Evolutionary conservation across 2,329 filamentous ascomycete genomes (phyloP), one percentile per base, ranked within the genome.

Genomic region (Alternaria sp.): DNA sequence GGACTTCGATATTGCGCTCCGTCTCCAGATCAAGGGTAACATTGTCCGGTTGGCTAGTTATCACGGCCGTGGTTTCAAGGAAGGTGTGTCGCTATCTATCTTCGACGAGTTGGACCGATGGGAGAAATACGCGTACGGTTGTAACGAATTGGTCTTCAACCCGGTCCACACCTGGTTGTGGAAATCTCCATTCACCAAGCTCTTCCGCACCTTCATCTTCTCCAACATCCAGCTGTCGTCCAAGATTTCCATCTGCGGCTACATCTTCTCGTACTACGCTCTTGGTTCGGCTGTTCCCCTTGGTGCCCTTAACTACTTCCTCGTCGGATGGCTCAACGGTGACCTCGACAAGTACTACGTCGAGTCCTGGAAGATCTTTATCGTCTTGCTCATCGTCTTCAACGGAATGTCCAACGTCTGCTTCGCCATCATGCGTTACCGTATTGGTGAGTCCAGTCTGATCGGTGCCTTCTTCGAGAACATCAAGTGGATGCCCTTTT

Each of bases 291-390:
- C 87, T 4, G 86, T 88, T 77, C 80, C 88, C 23, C 79, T 91
- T 51, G 88, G 88, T 0, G 69, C 86, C 1, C 76, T 85, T 56
- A 91, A 91, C 77, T 91, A 91, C 74, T 86, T 91, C 74, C 77
- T 89, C 37, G 82, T 90, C 52, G 89, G 89, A 40, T 90, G 87
- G 86, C 88, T 85, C 77, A 86, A 88, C 66, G 87, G 87, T 33
- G 90, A 90, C 74, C 83, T 93, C 17, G 90, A 93, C 78, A 88
- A 91, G 78, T 92, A 89, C 82, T 91, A 91, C 71, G 81, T 91
- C 67, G 88, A 91, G 77, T 90, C 86, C 23, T 92, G 69, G 85
- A 88, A 85, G 84, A 85, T 87, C 58, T 87, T 84, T 71, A 79
- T 88, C 64, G 81, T 82, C 7, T 82, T 90, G 62, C 74, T 89